Conservation (phyloP, 169 alveolate genomes). For the Babesia ovis region DNA sequence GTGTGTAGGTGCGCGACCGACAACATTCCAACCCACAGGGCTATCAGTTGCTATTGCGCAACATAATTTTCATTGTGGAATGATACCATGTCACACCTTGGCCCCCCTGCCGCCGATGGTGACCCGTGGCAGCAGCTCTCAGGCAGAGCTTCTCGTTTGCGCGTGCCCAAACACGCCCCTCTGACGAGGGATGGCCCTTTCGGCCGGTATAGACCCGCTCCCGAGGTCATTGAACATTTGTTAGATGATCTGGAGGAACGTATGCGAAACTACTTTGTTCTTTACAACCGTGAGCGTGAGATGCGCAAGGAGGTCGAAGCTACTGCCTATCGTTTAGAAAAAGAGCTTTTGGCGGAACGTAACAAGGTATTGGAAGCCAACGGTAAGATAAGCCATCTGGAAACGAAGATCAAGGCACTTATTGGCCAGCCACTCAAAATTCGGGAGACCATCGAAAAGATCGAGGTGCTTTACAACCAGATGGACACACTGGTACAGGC, state of each 20-base stretch:
- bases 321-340: constrained; percentile 76
- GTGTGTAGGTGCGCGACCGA: constrained; percentile 21
- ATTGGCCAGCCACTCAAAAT: constrained; percentile 79
- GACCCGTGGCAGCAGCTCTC: constrained; percentile 67
- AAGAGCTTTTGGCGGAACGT: constrained; percentile 72
- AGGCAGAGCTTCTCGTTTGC: constrained; percentile 32
- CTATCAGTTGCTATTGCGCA: background rate
- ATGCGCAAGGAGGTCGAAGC: constrained; percentile 75
- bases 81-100: constrained; percentile 5
- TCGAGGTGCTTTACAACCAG: constrained; percentile 82
- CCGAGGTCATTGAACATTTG: constrained; percentile 80
- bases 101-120: background rate
- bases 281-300: constrained; percentile 79
- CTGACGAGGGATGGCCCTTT: constrained; percentile 69
- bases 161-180: constrained; percentile 52
- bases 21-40: background rate
- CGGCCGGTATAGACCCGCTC: constrained; percentile 74
- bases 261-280: constrained; percentile 78
- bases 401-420: constrained; percentile 74
- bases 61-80: background rate
- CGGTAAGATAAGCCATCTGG: constrained; percentile 69
- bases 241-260: constrained; percentile 80
- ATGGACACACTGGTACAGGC: constrained; percentile 85
- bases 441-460: constrained; percentile 81
- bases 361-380: constrained; percentile 69